Base-by-base conservation (phyloP, 2,329 filamentous ascomycete genomes). In the Neofusicoccum cordaticola region DNA sequence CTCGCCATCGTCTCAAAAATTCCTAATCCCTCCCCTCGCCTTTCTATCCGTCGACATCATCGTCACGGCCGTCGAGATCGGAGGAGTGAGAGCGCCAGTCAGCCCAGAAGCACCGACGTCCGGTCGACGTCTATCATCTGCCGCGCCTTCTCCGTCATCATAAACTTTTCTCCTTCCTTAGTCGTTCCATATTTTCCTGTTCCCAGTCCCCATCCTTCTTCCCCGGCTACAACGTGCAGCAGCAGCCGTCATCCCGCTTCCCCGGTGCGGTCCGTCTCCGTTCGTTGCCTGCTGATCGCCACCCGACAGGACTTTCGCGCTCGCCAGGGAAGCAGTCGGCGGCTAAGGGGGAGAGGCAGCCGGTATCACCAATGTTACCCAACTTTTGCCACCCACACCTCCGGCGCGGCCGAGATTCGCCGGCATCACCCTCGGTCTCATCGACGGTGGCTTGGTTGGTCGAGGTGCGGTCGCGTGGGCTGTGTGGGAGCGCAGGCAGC, bases 261-360 rank as follows among this genome's bases (percentile, higher is more conserved):
- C 56, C 56, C 56, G 56, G 56, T n/a, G 41, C 56, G 56, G 41
- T 19, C 56, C 56, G 41, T 34, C 27, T 35, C 53, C 41, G n/a
- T 31, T 15, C 27, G 48, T 19, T 6, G 19, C 19, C 8, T 42
- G 19, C 9, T 22, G 12, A 17, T 57, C 39, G 52, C 52, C 52
- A 57, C 52, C 52, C 3, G 19, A n/a, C 37, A 37, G n/a, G n/a
- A 9, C 37, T 39, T 11, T 39, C 37, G 6, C 9, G 7, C 37
- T 12, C 9, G 37, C 13, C 37, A 6, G 15, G 34, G 50, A 52
- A 52, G 15, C n/a, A 5, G 47, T 11, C 15, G 27, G 47, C 22
- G 22, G 47, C 47, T 50, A 50, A 48, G 22, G 45, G 19, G 11
- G 19, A 50, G 1, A 34, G 27, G 27, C 47, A 50, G 27, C 47